A percentile compares a stretch with the other conserved stretches of the same genome.
phyloP scores from a whole-genome alignment of 2,329 filamentous ascomycete genomes.

The Westerdykella ornata region DNA sequence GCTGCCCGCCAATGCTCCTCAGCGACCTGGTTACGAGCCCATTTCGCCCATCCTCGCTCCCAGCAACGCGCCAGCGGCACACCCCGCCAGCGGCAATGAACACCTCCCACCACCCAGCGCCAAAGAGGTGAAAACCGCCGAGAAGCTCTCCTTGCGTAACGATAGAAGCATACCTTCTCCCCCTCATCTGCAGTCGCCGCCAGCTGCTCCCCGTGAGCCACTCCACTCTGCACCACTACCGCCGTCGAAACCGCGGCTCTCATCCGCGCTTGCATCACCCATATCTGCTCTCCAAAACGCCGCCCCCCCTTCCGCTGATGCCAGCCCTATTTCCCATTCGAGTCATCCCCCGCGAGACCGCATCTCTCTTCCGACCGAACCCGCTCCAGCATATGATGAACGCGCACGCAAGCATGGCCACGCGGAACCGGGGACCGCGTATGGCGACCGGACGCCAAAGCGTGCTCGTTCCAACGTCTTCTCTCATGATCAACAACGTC shows the following conservation, averaged over 20 bases:
- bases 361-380: constrained; percentile 14
- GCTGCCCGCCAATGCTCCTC: constrained; percentile 26
- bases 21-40: constrained; percentile 31
- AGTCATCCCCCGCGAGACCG: constrained; percentile 18
- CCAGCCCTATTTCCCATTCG: constrained; percentile 29
- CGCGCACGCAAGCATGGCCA: constrained; percentile 20
- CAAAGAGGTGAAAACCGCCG: no score
- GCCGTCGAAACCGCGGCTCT: constrained; percentile 13
- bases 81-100: constrained; percentile 17
- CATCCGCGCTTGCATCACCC: constrained; percentile 29
- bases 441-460: constrained; percentile 51
- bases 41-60: constrained; percentile 30
- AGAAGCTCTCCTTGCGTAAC: no score
- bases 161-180: background rate
- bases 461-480: constrained; percentile 54
- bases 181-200: background rate
- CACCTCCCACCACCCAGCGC: background rate
- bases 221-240: constrained; percentile 20
- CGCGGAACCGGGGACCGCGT: constrained; percentile 5
- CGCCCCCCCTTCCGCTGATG: constrained; percentile 32
- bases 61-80: constrained; percentile 11
- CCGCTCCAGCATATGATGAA: constrained; percentile 14
- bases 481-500: constrained; percentile 31
- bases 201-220: constrained; percentile 2
- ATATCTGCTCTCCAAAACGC: constrained; percentile 43